Evolutionary conservation across 2,329 filamentous ascomycete species (phyloP), one percentile per base, ranked within the genome.

Genomic region (Didymella pinodella): DNA sequence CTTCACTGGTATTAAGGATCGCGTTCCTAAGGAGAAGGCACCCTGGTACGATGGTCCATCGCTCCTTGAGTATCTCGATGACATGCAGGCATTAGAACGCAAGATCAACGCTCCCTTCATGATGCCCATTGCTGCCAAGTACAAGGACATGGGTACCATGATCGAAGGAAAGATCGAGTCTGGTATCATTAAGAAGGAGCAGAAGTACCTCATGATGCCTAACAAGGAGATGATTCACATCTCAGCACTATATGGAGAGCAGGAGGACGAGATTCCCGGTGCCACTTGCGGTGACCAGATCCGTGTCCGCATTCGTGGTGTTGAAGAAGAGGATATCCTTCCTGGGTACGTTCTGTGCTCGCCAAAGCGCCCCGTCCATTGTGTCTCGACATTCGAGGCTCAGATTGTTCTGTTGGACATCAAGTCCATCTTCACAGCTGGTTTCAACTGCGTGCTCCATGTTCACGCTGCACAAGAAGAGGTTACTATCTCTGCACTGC

Each of bases 71-170:
- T 97, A 93, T 79, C 87, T 99, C n/a, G 94, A 97, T 76, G 83
- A 86, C 75, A 97, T 98, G 92, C 88, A 90, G 72, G 88, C 94
- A 12, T 86, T 97, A 38, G 94, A 99, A 78, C 92, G 95, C 70
- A 99, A 98, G 83, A 81, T 97, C 70, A 97, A 97, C 70, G 95
- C 95, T 2, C 94, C 95, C 10, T 98, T 99, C 85, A 98, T 99
- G 95, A 97, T 99, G 93, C 91, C 95, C 8, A 85, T 99, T 65
- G 91, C 91, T 64, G 92, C 92, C 79, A 99, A 99, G 81, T 99
- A 98, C 83, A 88, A 91, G 70, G 96, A 99, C 76, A 90, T 99
- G 85, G 95, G 95, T 71, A 99, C 95, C 62, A 93, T 99, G 86
- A 87, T 97, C 41, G 96, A 99, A 81, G 95, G 95, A 67, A 97